Conservation (phyloP, 495 filamentous ascomycete species). For the Aspergillus ellipticus region DNA sequence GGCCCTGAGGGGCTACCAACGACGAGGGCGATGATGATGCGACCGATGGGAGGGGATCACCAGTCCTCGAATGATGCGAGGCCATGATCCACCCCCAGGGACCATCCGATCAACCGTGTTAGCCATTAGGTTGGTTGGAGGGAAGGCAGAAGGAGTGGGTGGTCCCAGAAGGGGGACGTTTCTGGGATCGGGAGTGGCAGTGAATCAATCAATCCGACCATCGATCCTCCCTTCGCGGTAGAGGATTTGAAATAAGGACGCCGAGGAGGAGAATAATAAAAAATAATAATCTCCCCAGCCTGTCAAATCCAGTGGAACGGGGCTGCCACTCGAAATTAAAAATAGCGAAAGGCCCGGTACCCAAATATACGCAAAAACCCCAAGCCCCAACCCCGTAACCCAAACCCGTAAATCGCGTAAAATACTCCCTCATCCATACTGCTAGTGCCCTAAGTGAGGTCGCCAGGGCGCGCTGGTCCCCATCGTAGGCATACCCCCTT, state of each 20-base stretch:
- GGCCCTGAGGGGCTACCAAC: too few species aligned
- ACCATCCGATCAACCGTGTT: slow-evolving; percentile 6
- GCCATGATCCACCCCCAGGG: background rate
- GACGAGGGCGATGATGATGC: background rate
- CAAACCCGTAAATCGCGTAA: background rate
- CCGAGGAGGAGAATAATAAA: background rate
- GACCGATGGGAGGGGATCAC: background rate
- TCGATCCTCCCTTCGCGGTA: background rate
- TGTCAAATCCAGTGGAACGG: background rate
- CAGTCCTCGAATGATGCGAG: background rate
- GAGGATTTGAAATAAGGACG: background rate
- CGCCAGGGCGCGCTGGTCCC: background rate
- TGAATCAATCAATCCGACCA: too few species aligned
- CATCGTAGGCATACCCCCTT: background rate
- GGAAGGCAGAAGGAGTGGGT: background rate
- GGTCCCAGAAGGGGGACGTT: background rate
- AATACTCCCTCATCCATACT: background rate
- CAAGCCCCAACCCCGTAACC: too few species aligned
- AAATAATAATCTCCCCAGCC: slow-evolving; percentile 3
- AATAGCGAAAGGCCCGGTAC: background rate
- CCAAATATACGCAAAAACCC: slow-evolving; percentile 5
- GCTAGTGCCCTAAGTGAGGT: background rate
- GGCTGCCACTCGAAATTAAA: slow-evolving; percentile 7
- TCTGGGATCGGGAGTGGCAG: slow-evolving; percentile 6
- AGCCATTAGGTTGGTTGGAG: background rate